Percentiles rank a stretch among this genome's conserved stretches.
phyloP scores from a whole-genome alignment of 495 filamentous ascomycete genomes.

The Xylaria scruposa region DNA sequence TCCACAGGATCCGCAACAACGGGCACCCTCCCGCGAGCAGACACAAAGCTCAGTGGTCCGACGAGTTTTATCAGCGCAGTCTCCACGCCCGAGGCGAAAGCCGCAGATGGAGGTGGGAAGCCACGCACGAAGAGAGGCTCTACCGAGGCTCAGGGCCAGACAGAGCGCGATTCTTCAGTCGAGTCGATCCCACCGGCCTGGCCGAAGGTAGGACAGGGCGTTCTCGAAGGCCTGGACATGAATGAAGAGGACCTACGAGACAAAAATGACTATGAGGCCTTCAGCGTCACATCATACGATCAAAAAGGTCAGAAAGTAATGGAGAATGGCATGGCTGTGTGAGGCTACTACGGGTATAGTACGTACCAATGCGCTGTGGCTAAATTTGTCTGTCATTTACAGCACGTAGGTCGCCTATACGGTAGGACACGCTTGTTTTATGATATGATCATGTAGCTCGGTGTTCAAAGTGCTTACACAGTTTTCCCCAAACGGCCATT shows the following conservation, averaged over 20 bases:
- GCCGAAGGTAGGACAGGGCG: constrained; percentile 67
- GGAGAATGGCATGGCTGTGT: constrained; percentile 40
- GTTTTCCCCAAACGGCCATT: background rate
- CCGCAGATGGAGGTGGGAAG: constrained; percentile 13
- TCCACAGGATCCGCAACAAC: constrained; percentile 45
- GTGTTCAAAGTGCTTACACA: constrained; percentile 3
- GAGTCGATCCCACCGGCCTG: constrained; percentile 64
- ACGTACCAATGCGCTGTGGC: background rate
- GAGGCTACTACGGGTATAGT: background rate
- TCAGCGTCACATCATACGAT: constrained; percentile 58
- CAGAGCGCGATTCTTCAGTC: constrained; percentile 30
- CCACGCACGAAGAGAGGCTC: constrained; percentile 31
- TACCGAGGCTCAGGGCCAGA: constrained; percentile 9
- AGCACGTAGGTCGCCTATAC: background rate
- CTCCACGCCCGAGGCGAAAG: constrained; percentile 25
- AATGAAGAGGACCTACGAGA: constrained; percentile 57
- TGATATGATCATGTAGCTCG: constrained; percentile 9
- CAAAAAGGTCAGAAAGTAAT: constrained; percentile 44
- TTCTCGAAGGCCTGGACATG: constrained; percentile 54
- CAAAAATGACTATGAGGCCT: constrained; percentile 58
- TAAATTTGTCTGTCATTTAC: background rate
- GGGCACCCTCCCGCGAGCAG: constrained; percentile 47
- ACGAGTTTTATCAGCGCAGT: constrained; percentile 40
- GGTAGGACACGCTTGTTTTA: background rate
- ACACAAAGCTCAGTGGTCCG: constrained; percentile 45